phyloP scores from a whole-genome alignment of 768 basidiomycete species.

The Tulasnella sp. region DNA sequence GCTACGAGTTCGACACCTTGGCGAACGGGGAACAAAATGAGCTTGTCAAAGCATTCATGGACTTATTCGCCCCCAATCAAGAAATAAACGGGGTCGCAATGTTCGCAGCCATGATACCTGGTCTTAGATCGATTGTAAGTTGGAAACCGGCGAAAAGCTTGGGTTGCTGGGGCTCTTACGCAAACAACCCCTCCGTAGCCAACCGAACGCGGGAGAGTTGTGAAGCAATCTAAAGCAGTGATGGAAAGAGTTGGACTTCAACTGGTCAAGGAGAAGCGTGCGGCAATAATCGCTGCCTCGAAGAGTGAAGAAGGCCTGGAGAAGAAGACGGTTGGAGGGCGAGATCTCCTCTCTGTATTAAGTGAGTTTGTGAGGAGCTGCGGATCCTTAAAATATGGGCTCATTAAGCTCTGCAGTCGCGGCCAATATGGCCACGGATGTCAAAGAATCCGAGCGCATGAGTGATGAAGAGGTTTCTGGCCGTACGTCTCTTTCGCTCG shows the following conservation, averaged over 20 bases:
- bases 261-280: not conserved
- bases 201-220: not conserved
- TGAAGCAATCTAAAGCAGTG: not conserved
- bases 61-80: constrained; percentile 18
- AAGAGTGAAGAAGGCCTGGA: not conserved
- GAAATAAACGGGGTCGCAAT: not conserved
- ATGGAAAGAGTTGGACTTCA: not conserved
- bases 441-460: constrained; percentile 23
- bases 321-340: not conserved
- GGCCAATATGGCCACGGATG: constrained; percentile 27
- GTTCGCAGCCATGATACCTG: not conserved
- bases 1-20: constrained; percentile 27
- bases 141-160: not conserved
- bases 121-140: not conserved
- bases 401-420: constrained; percentile 35
- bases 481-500: constrained; percentile 14
- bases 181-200: no score
- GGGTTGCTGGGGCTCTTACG: no score
- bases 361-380: not conserved
- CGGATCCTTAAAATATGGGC: not conserved
- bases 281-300: not conserved
- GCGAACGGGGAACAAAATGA: constrained; percentile 23
- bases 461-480: constrained; percentile 26
- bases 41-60: constrained; percentile 24
- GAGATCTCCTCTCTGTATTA: not conserved